Evolutionary conservation across 2,329 filamentous ascomycete species (phyloP).

Genomic region (Colletotrichum orbiculare): DNA sequence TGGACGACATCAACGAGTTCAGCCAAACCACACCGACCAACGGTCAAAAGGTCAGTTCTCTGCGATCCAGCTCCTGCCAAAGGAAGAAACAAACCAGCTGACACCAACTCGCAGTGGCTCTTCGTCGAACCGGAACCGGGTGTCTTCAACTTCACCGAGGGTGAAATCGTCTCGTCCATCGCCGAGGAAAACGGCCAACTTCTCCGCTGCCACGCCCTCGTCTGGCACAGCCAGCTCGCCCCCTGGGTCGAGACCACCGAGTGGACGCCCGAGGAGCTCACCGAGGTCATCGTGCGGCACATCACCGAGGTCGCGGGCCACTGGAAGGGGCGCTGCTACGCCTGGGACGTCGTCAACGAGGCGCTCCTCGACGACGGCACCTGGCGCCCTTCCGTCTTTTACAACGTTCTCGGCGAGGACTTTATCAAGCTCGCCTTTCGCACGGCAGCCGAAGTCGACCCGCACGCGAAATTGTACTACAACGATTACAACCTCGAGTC

Average conservation of each 20-base stretch:
- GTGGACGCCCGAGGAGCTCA: slow-evolving; percentile 70
- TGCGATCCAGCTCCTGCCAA: too few species aligned
- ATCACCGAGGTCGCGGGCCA: slow-evolving; percentile 68
- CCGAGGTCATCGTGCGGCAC: slow-evolving; percentile 62
- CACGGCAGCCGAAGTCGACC: slow-evolving; percentile 64
- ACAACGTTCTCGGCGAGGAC: slow-evolving; percentile 63
- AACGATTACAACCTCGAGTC: slow-evolving; percentile 72
- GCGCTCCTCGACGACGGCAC: slow-evolving; percentile 67
- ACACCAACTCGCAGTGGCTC: slow-evolving; percentile 56
- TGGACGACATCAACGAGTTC: slow-evolving; percentile 66
- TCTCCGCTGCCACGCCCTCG: slow-evolving; percentile 68
- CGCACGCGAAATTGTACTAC: slow-evolving; percentile 66
- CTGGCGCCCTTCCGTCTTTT: slow-evolving; percentile 64
- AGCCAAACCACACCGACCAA: slow-evolving; percentile 72
- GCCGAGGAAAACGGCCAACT: slow-evolving; percentile 55
- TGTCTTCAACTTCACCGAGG: slow-evolving; percentile 70
- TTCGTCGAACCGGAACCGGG: slow-evolving; percentile 67
- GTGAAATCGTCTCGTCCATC: slow-evolving; percentile 60
- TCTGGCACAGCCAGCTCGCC: slow-evolving; percentile 61
- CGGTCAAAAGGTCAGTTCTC: slow-evolving; percentile 56
- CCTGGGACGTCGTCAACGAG: slow-evolving; percentile 76
- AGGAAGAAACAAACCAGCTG: too few species aligned
- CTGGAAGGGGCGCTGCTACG: slow-evolving; percentile 69
- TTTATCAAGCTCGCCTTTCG: slow-evolving; percentile 70
- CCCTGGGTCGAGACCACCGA: slow-evolving; percentile 41